Percentiles rank a stretch among this genome's conserved stretches.
phyloP scores from a whole-genome alignment of 208 protist species.

The Spongospora subterranea region DNA sequence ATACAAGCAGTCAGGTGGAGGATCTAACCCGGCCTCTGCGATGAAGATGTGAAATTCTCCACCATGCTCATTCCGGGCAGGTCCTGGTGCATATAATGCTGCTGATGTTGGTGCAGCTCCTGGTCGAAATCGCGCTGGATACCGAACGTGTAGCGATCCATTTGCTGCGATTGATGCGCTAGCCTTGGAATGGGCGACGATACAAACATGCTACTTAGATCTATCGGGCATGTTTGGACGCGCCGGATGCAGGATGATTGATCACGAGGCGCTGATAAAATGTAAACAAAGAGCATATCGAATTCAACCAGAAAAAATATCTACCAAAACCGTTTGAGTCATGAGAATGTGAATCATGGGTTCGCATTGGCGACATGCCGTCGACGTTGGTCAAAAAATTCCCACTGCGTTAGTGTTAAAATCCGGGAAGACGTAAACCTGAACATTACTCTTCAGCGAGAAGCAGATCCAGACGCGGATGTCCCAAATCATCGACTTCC shows the following conservation, averaged over 20 bases:
- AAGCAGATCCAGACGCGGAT: not conserved
- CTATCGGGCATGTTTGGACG: slow-evolving; percentile 34
- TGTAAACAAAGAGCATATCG: not conserved
- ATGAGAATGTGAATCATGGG: not conserved
- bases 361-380: not conserved
- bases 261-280: not conserved
- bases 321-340: not conserved
- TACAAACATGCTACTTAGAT: slow-evolving; percentile 11
- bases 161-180: not conserved
- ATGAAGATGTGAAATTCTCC: not conserved
- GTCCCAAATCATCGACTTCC: not conserved
- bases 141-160: not conserved
- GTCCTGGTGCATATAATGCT: not conserved
- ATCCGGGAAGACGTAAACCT: not conserved
- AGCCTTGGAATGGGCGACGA: not conserved
- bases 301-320: not conserved
- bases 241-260: not conserved
- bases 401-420: not conserved
- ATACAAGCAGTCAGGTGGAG: not conserved
- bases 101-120: not conserved
- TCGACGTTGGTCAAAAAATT: not conserved
- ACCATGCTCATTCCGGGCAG: not conserved
- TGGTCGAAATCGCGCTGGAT: not conserved
- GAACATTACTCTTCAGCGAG: not conserved
- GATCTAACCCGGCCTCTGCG: not conserved